phyloP scores from a whole-genome alignment of 1,139 yeast genomes.

The Lodderomyces metapsilosis region DNA sequence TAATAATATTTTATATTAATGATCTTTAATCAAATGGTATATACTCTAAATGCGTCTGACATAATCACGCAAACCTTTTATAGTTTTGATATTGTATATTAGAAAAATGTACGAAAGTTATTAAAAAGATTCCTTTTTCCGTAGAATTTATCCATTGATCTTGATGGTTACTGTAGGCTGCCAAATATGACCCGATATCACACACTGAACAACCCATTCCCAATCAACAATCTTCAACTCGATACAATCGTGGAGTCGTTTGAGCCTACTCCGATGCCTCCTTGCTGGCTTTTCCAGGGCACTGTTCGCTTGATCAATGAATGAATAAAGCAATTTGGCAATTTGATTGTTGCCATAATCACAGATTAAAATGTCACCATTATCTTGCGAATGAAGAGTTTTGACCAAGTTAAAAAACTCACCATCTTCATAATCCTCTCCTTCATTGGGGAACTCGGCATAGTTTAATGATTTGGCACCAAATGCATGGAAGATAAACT shows the following conservation, averaged over 20 bases:
- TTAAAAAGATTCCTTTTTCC: too few relatives aligned
- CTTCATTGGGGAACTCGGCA: slow-evolving; percentile 10
- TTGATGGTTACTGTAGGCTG: slow-evolving; percentile 10
- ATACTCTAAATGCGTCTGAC: too few relatives aligned
- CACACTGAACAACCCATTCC: slow-evolving; percentile 79
- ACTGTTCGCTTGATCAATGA: background rate
- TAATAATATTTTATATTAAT: slow-evolving; percentile 1
- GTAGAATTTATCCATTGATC: background rate
- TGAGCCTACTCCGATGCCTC: slow-evolving; percentile 4
- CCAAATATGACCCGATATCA: slow-evolving; percentile 48
- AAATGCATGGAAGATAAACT: slow-evolving; percentile 46
- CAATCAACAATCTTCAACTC: slow-evolving; percentile 40
- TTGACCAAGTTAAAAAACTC: slow-evolving; percentile 5
- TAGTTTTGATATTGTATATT: background rate
- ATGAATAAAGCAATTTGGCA: background rate
- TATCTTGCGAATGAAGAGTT: background rate
- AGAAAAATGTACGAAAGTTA: background rate
- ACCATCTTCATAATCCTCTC: background rate
- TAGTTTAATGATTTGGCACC: slow-evolving; percentile 35
- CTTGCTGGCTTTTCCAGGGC: slow-evolving; percentile 2
- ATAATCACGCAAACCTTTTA: too few relatives aligned
- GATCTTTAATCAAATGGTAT: background rate
- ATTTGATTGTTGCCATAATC: background rate
- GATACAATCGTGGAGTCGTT: background rate
- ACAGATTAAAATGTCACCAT: background rate